Evolutionary conservation across 169 alveolate genomes (phyloP).

Genomic region (Plasmodium billcollinsi): DNA sequence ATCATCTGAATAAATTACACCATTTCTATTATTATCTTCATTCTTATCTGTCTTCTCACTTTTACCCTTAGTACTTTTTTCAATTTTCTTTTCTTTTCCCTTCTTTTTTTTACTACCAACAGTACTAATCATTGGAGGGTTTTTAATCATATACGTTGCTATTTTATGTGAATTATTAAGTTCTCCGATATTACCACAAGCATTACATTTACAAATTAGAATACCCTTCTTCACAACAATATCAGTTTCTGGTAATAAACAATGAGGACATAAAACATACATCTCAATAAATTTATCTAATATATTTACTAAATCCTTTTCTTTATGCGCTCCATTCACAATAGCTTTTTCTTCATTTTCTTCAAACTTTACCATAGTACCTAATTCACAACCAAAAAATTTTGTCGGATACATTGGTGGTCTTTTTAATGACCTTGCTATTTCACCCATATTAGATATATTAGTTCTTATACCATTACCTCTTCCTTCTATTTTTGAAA

Average conservation of each 20-base stretch:
- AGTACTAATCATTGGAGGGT: conserved; percentile 93
- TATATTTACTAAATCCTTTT: conserved; percentile 91
- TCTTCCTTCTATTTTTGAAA: conserved; percentile 94
- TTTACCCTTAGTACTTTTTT: conserved; percentile 72
- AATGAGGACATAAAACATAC: conserved; percentile 98
- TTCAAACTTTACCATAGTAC: conserved; percentile 96
- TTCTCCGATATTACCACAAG: conserved; percentile 97
- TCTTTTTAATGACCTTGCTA: conserved; percentile 94
- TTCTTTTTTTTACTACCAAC: conserved; percentile 78
- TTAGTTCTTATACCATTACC: conserved; percentile 99
- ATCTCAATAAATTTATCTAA: conserved; percentile 98
- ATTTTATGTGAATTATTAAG: conserved; percentile 97
- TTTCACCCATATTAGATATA: conserved; percentile 97
- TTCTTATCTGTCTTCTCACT: conserved; percentile 64
- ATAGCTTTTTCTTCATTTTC: conserved; percentile 95
- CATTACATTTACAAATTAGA: conserved; percentile 94
- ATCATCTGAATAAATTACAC: conserved; percentile 72
- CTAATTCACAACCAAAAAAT: conserved; percentile 96
- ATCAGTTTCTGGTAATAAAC: conserved; percentile 98
- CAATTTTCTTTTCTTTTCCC: conserved; percentile 72
- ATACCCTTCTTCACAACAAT: conserved; percentile 93
- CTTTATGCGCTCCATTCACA: conserved; percentile 96
- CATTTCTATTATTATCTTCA: conserved; percentile 37
- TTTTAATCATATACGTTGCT: conserved; percentile 95
- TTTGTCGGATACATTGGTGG: conserved; percentile 95